These are phyloP conservation scores for Mucuna pruriens DNA, from an alignment of 306 rosid species.

Conservation along the genomic window DNA sequence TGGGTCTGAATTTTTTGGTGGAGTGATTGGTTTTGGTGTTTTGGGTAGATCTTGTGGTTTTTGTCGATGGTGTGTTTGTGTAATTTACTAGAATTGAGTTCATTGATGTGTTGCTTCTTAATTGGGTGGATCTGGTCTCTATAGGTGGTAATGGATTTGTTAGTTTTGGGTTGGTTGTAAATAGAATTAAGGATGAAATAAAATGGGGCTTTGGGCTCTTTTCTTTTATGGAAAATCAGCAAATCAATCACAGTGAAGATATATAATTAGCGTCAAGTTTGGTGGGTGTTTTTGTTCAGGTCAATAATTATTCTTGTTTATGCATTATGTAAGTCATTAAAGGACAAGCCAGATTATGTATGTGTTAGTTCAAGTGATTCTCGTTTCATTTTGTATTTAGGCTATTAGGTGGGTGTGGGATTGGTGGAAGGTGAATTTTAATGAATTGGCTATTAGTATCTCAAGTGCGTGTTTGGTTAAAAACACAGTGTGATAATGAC, in stretches of 20 bases:
- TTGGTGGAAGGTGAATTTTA: conserved; percentile 5
- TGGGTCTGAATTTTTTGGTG: neutral
- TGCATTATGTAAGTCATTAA: neutral
- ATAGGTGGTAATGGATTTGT: conserved; percentile 1
- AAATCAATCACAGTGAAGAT: neutral
- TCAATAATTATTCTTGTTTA: neutral
- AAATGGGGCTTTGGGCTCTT: neutral
- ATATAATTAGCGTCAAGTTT: neutral
- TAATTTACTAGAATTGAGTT: conserved; percentile 9
- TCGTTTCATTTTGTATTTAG: conserved; percentile 1
- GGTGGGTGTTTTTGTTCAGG: conserved; percentile 18
- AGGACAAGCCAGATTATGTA: neutral
- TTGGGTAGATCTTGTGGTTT: conserved; percentile 21
- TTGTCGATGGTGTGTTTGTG: neutral
- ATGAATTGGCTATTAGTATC: neutral
- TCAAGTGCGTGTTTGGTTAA: neutral
- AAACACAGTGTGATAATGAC: neutral
- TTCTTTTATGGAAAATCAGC: neutral
- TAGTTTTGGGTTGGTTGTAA: conserved; percentile 14
- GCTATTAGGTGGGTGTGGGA: neutral
- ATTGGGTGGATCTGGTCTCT: conserved; percentile 25
- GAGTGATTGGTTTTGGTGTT: conserved; percentile 3
- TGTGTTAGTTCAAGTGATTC: neutral
- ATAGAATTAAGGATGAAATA: conserved; percentile 15
- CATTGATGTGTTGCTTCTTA: neutral